phyloP scores from a whole-genome alignment of 352 stramenopile species.

The Pythium oligandrum region DNA sequence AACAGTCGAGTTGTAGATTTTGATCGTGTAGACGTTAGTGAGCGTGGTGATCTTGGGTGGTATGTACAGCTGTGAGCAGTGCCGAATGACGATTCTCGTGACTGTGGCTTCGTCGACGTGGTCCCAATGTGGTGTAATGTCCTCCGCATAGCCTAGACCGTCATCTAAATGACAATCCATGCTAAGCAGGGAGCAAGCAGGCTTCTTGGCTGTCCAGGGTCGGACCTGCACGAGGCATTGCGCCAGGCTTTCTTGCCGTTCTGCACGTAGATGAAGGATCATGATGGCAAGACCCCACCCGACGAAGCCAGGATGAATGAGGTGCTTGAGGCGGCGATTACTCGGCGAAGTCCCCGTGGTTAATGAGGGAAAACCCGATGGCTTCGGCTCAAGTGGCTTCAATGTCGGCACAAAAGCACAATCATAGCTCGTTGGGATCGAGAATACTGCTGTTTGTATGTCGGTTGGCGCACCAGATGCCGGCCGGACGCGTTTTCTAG shows the following conservation, averaged over 20 bases:
- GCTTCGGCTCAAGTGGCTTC: neutral
- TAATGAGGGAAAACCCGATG: neutral
- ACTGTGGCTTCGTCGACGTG: neutral
- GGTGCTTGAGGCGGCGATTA: neutral
- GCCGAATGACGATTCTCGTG: slow-evolving; percentile 5
- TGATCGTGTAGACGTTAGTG: slow-evolving; percentile 6
- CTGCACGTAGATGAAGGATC: slow-evolving; percentile 5
- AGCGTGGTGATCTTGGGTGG: slow-evolving; percentile 2
- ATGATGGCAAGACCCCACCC: slow-evolving; percentile 2
- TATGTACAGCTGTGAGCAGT: slow-evolving; percentile 11
- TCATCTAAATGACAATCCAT: neutral
- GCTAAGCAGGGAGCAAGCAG: neutral
- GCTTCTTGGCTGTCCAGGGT: too few species aligned
- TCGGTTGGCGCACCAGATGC: neutral
- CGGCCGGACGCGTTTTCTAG: too few species aligned
- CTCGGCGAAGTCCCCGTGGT: neutral
- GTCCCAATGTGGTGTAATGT: neutral
- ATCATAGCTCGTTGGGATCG: neutral
- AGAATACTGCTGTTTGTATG: neutral
- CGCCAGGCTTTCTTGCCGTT: neutral
- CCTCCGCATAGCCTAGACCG: neutral
- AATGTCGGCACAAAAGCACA: neutral
- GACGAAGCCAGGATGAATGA: neutral
- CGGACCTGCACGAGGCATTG: neutral
- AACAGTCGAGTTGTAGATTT: slow-evolving; percentile 16